Conservation (phyloP, 805 yeast genomes). For the Ogataea nitratoaversa region DNA sequence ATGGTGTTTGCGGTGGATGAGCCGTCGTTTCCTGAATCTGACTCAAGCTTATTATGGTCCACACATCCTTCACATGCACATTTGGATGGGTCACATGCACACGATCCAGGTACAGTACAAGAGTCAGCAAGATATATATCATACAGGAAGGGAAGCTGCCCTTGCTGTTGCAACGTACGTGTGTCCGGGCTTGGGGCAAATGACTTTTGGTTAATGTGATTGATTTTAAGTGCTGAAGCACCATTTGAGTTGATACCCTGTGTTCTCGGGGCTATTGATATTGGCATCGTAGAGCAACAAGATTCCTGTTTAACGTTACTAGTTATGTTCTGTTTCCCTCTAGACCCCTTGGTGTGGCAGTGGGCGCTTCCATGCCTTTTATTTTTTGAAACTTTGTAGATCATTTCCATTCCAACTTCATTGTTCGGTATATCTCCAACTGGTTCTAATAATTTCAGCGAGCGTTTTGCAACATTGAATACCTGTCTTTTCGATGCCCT, state of each 20-base stretch:
- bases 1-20: no score
- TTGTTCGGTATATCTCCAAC: conserved; percentile 31
- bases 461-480: conserved; percentile 32
- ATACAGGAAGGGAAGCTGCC: no score
- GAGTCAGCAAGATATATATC: conserved; percentile 31
- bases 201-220: no score
- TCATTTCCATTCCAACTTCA: conserved; percentile 29
- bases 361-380: conserved; percentile 16
- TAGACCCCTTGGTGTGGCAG: conserved; percentile 10
- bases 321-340: no score
- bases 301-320: no score
- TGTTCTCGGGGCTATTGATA: background rate
- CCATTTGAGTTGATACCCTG: no score
- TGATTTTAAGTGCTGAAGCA: no score
- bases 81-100: conserved; percentile 28
- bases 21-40: no score
- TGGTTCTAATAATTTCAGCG: conserved; percentile 31
- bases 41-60: conserved; percentile 19
- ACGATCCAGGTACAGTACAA: conserved; percentile 33
- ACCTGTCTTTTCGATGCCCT: conserved; percentile 33
- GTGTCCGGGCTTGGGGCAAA: no score
- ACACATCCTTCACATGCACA: conserved; percentile 31
- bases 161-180: no score
- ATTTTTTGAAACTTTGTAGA: conserved; percentile 18
- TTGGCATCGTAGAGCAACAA: background rate